Conservation (phyloP, 371 early-diverging fungal genomes). For the Umbelopsis sp. region DNA sequence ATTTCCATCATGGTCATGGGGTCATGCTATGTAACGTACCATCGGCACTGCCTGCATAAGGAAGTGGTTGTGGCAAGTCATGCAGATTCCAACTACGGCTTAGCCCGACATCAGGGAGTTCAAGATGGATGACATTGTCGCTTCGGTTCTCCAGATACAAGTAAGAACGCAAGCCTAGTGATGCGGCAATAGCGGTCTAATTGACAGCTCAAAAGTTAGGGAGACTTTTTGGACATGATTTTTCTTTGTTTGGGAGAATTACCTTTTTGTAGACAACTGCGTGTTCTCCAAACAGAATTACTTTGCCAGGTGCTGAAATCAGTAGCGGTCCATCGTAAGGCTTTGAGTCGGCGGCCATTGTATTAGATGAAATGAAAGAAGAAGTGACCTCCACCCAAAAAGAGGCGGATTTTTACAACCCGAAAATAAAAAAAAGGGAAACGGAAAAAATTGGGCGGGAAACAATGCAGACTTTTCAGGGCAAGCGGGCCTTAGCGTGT, state of each 20-base stretch:
- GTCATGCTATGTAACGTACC: not conserved
- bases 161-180: constrained; percentile 71
- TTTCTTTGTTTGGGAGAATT: constrained; percentile 9
- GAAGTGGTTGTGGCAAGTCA: constrained; percentile 34
- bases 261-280: constrained; percentile 97
- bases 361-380: not conserved
- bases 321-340: constrained; percentile 34
- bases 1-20: not conserved
- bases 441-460: not conserved
- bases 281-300: constrained; percentile 97
- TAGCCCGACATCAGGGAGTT: constrained; percentile 58
- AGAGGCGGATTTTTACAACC: not conserved
- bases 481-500: not conserved
- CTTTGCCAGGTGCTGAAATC: constrained; percentile 92
- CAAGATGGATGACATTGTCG: constrained; percentile 40
- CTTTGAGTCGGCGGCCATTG: not conserved
- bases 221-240: not conserved
- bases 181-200: constrained; percentile 72
- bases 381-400: not conserved
- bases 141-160: constrained; percentile 52
- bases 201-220: not conserved
- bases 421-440: not conserved
- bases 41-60: constrained; percentile 15
- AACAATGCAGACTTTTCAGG: not conserved
- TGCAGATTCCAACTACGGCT: constrained; percentile 42